phyloP scores from a whole-genome alignment of 2,329 filamentous ascomycete species.

The Metarhizium anisopliae region DNA sequence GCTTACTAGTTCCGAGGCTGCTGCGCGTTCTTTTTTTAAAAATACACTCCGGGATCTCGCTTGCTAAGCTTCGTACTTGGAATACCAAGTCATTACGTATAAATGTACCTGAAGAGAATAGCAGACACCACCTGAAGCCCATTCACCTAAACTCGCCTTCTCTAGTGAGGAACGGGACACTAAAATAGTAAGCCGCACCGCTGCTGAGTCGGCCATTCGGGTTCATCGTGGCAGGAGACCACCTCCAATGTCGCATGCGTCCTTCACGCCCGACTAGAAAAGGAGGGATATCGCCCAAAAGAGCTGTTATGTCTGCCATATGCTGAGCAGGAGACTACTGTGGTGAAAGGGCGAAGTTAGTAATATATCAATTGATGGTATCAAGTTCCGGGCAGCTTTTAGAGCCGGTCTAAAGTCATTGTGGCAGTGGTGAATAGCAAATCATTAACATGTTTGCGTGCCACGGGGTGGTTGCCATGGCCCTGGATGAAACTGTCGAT shows the following conservation, averaged over 20 bases:
- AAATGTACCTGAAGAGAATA: background rate
- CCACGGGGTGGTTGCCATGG: conserved; percentile 6
- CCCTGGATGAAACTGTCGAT: conserved; percentile 11
- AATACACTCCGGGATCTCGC: background rate
- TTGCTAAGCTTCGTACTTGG: background rate
- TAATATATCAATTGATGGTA: background rate
- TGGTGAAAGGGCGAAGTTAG: conserved; percentile 3
- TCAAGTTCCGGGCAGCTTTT: background rate
- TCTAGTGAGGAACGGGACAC: background rate
- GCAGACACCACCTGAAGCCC: background rate
- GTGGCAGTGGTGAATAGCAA: conserved; percentile 11
- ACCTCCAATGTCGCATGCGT: background rate
- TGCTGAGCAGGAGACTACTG: conserved; percentile 13
- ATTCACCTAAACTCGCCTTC: background rate
- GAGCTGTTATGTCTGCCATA: background rate
- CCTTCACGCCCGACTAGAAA: background rate
- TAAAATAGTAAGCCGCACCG: background rate
- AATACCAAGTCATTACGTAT: background rate
- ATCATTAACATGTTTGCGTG: conserved; percentile 7
- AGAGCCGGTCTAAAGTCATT: conserved; percentile 9
- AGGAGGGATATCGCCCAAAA: background rate
- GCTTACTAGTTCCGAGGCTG: background rate
- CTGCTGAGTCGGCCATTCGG: background rate
- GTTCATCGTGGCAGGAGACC: background rate
- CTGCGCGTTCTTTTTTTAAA: background rate